Base-by-base conservation (phyloP, 768 basidiomycete genomes). In the Lactarius sanguifluus region DNA sequence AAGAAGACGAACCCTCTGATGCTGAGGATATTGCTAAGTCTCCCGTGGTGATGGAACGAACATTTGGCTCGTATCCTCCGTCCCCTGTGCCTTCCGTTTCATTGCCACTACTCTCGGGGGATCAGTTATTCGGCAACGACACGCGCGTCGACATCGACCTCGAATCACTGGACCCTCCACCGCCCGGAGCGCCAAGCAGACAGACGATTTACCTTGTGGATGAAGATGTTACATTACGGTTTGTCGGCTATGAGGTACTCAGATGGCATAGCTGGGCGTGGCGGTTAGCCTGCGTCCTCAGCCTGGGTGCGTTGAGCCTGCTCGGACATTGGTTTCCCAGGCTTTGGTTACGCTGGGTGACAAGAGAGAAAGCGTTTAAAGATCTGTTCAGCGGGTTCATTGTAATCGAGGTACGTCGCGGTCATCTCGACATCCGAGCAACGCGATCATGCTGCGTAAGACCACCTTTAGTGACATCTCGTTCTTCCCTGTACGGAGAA, bases 291-390 rank as follows among this genome's bases (percentile, higher is more conserved):
- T 92, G 91, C 71, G 69, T 91, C 7, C 59, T 90, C 9, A 85
- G 87, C 2, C 77, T 88, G 13, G 96, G 97, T 5, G 75, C 85
- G 5, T 79, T 98, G 25, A 88, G 83, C 13, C 81, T 99, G 20
- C 76, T 96, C 10, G 96, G 95, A 4, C 88, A 94, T 72, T 99
- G 97, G 97, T 87, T 97, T 70, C 97, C 97, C 64, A 85, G 83
- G 6, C 70, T 95, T 32, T 98, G 97, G 97, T 84, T 98, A 59
- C 85, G 85, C 34, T 96, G 90, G 85, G 90, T 92, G 25, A 86
- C 93, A 2, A 82, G 79, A 55, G 92, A 96, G 76, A 92, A 85
- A 61, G 89, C 90, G 25, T 99, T 98, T 72, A 85, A 86, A 57
- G 79, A 91, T 64, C 80, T 86, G 10, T 76, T 77, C 41, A 77